Evolutionary conservation across 345 rosid genomes (phyloP).

Genomic region (Dimocarpus longan): DNA sequence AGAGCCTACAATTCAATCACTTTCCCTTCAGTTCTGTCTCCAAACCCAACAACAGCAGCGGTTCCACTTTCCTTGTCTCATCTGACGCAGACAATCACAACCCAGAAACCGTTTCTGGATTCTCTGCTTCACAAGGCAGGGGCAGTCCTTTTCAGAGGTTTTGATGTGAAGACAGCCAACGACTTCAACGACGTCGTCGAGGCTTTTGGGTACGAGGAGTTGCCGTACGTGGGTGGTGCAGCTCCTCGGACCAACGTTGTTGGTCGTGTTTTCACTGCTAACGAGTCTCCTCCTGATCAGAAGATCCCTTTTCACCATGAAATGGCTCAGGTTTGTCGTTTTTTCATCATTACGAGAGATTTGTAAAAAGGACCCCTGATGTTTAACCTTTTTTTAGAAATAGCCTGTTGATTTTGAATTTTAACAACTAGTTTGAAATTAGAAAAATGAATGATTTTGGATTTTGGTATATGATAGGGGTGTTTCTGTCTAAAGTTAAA

Average conservation of each 20-base stretch:
- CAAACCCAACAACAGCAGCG: constrained; percentile 25
- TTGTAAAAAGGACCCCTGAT: too few relatives aligned
- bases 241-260: constrained; percentile 81
- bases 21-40: constrained; percentile 62
- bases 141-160: constrained; percentile 74
- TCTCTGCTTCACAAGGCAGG: constrained; percentile 64
- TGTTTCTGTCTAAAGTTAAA: too few relatives aligned
- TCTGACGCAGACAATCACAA: constrained; percentile 38
- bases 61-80: constrained; percentile 11
- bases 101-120: constrained; percentile 53
- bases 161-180: constrained; percentile 55
- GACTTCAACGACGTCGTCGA: constrained; percentile 89
- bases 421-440: too few relatives aligned
- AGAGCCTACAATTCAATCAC: constrained; percentile 43
- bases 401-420: too few relatives aligned
- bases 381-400: too few relatives aligned
- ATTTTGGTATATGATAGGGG: too few relatives aligned
- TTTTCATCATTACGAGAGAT: too few relatives aligned
- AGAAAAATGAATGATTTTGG: too few relatives aligned
- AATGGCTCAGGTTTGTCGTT: constrained; percentile 74
- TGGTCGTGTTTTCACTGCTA: constrained; percentile 89
- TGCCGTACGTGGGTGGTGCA: constrained; percentile 91
- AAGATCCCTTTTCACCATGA: constrained; percentile 94
- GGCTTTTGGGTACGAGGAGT: constrained; percentile 83
- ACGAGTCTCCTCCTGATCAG: constrained; percentile 93